A percentile compares a stretch with the other conserved stretches of the same genome.
phyloP scores from a whole-genome alignment of 1,139 yeast genomes.

The Meyerozyma athensensis region DNA sequence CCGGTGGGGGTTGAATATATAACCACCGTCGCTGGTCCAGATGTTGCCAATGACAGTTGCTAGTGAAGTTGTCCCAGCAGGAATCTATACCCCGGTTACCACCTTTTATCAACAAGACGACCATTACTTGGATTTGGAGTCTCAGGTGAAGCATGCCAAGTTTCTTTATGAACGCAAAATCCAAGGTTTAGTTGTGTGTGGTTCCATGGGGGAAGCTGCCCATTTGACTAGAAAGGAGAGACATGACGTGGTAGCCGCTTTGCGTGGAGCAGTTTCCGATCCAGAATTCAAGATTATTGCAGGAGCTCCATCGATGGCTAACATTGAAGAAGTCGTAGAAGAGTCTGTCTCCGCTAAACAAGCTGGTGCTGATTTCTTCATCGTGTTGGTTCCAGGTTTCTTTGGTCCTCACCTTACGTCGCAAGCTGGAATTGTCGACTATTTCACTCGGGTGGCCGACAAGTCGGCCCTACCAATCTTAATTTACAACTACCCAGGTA shows the following conservation, averaged over 20 bases:
- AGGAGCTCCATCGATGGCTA: conserved; percentile 30
- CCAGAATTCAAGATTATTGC: conserved; percentile 25
- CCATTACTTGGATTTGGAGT: conserved; percentile 33
- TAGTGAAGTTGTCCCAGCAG: conserved; percentile 14
- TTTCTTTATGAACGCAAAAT: conserved; percentile 38
- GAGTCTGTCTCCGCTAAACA: conserved; percentile 23
- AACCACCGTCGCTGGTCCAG: conserved; percentile 1
- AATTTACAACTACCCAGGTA: conserved; percentile 36
- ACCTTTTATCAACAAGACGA: conserved; percentile 43
- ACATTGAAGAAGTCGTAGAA: conserved; percentile 25
- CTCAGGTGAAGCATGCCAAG: conserved; percentile 40
- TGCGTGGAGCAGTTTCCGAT: conserved; percentile 25
- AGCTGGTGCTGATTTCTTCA: conserved; percentile 33
- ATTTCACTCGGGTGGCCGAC: conserved; percentile 28
- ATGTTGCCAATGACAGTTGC: conserved; percentile 5
- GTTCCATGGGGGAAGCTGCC: conserved; percentile 43
- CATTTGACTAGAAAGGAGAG: conserved; percentile 34
- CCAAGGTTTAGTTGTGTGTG: conserved; percentile 43
- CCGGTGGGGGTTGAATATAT: not conserved
- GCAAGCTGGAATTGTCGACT: conserved; percentile 33
- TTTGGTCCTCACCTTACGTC: conserved; percentile 26
- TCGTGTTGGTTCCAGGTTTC: conserved; percentile 30
- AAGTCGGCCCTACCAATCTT: conserved; percentile 28
- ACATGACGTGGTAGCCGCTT: conserved; percentile 17
- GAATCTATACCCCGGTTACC: conserved; percentile 46